Evolutionary conservation across 495 filamentous ascomycete genomes (phyloP).

Genomic region (Penicilliopsis zonata): DNA sequence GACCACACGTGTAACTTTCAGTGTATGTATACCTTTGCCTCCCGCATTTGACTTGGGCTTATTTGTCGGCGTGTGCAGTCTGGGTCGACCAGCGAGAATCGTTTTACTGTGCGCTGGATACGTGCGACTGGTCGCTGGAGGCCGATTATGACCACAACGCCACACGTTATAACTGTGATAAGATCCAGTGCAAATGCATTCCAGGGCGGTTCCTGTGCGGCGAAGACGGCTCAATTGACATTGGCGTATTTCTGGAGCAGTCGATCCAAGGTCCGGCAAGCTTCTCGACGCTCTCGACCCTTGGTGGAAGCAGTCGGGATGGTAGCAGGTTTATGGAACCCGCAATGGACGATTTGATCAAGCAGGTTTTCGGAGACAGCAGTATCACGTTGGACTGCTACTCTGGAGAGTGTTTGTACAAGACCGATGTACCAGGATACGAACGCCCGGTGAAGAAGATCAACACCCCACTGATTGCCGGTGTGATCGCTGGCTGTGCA

Average conservation of each 20-base stretch:
- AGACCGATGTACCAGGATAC: conserved; percentile 86
- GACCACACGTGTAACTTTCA: conserved; percentile 78
- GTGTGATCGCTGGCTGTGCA: conserved; percentile 77
- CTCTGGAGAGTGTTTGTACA: conserved; percentile 84
- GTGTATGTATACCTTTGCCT: conserved; percentile 39
- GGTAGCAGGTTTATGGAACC: conserved; percentile 81
- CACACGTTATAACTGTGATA: conserved; percentile 73
- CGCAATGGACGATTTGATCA: conserved; percentile 80
- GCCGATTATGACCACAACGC: conserved; percentile 61
- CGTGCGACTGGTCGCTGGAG: conserved; percentile 59
- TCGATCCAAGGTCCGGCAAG: conserved; percentile 75
- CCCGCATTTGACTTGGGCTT: neutral
- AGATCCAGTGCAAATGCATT: conserved; percentile 78
- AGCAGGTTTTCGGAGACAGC: conserved; percentile 74
- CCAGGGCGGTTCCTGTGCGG: conserved; percentile 89
- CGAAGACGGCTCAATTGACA: conserved; percentile 79
- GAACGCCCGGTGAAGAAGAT: conserved; percentile 82
- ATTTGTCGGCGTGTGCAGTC: no score
- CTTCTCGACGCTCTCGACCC: conserved; percentile 58
- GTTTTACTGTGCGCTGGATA: conserved; percentile 85
- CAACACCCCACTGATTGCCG: conserved; percentile 92
- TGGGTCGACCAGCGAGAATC: conserved; percentile 92
- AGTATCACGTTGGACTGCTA: conserved; percentile 76
- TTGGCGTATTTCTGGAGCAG: conserved; percentile 72
- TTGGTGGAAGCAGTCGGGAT: conserved; percentile 43